A percentile compares a stretch with the other conserved stretches of the same genome.
These are phyloP conservation scores for Platanus orientalis DNA, from an alignment of 164 flowering plant species.

Conservation along the genomic window DNA sequence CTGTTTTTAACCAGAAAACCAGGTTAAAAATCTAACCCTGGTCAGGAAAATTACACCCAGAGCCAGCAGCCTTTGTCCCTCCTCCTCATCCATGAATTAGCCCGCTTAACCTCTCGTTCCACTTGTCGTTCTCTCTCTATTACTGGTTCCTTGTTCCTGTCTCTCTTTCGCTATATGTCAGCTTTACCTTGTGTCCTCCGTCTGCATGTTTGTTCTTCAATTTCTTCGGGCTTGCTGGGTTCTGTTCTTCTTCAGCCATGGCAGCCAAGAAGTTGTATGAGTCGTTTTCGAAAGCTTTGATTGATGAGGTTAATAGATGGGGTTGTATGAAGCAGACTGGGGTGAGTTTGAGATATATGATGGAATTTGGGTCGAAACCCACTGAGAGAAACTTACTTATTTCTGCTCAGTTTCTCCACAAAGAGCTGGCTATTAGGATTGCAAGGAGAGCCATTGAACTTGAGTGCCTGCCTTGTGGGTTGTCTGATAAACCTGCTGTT, in stretches of 20 bases:
- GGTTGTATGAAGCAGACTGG: slow-evolving; percentile 84
- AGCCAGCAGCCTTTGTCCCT: too few species aligned
- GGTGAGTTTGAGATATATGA: slow-evolving; percentile 81
- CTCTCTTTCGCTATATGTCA: background rate
- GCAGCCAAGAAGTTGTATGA: slow-evolving; percentile 57
- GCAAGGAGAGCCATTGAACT: slow-evolving; percentile 81
- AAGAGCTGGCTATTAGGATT: slow-evolving; percentile 82
- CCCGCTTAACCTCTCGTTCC: background rate
- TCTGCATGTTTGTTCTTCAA: background rate
- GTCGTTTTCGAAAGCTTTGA: slow-evolving; percentile 47
- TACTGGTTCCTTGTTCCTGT: background rate
- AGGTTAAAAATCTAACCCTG: background rate
- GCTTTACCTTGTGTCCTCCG: background rate
- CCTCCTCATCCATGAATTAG: too few species aligned
- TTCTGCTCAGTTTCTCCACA: slow-evolving; percentile 91
- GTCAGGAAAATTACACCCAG: too few species aligned
- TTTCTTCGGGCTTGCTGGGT: background rate
- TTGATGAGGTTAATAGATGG: slow-evolving; percentile 78
- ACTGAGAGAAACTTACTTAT: slow-evolving; percentile 53
- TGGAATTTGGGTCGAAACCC: slow-evolving; percentile 82
- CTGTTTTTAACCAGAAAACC: background rate
- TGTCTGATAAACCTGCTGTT: slow-evolving; percentile 77
- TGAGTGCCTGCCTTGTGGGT: slow-evolving; percentile 68
- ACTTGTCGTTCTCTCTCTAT: background rate
- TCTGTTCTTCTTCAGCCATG: slow-evolving; percentile 27